Evolutionary conservation across 2,329 filamentous ascomycete genomes (phyloP).

Genomic region (Epichloe aotearoae): DNA sequence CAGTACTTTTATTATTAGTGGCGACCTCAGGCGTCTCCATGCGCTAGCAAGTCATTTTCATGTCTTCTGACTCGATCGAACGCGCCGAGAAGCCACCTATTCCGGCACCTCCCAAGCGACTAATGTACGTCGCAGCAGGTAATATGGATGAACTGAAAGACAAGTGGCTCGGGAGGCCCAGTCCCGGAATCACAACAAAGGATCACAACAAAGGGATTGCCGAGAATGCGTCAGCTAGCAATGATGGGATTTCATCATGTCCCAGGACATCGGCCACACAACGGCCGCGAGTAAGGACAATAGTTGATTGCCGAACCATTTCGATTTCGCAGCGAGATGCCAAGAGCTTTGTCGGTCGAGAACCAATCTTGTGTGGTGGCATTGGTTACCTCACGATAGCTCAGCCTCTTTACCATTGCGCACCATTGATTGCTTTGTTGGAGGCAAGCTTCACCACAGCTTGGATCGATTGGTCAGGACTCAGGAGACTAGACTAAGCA

Average conservation of each 20-base stretch:
- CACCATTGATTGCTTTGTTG: background rate
- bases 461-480: too few relatives aligned
- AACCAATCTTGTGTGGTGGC: background rate
- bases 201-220: too few relatives aligned
- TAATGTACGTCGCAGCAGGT: too few relatives aligned
- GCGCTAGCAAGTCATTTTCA: background rate
- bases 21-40: background rate
- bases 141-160: too few relatives aligned
- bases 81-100: background rate
- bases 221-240: too few relatives aligned
- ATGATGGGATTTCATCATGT: too few relatives aligned
- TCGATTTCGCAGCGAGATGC: background rate
- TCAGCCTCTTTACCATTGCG: background rate
- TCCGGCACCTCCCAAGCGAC: background rate
- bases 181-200: too few relatives aligned
- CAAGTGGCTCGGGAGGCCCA: too few relatives aligned
- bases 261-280: too few relatives aligned
- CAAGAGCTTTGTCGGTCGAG: background rate
- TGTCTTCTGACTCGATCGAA: background rate
- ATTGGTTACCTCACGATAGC: background rate
- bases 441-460: background rate
- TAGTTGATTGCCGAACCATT: too few relatives aligned
- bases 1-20: background rate
- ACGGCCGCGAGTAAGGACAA: too few relatives aligned
- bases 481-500: too few relatives aligned